Conservation (phyloP, 148 eudicot species). For the Diospyros lotus region DNA sequence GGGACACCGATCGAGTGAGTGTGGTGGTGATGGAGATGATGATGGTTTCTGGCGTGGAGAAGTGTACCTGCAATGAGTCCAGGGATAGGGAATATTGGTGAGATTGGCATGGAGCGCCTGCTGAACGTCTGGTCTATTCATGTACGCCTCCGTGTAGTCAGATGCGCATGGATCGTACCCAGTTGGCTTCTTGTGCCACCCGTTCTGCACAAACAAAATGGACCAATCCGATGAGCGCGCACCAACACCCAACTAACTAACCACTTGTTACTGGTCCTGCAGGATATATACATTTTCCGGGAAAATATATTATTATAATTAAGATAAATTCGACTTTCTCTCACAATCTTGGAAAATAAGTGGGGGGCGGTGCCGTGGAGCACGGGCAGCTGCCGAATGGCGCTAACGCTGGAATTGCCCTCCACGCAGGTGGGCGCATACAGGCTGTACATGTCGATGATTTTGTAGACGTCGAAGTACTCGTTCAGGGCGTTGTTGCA, state of each 20-base stretch:
- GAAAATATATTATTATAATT: too few species aligned
- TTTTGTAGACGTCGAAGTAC: conserved; percentile 60
- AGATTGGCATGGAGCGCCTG: conserved; percentile 78
- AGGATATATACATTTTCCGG: background rate
- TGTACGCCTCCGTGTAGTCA: conserved; percentile 50
- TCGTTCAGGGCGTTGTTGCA: conserved; percentile 40
- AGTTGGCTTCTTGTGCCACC: conserved; percentile 49
- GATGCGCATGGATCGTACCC: conserved; percentile 81
- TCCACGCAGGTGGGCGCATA: conserved; percentile 51
- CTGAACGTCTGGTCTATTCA: conserved; percentile 81
- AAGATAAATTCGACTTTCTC: background rate
- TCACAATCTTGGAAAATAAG: conserved; percentile 55
- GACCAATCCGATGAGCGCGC: background rate
- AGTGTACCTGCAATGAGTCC: conserved; percentile 82
- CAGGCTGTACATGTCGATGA: conserved; percentile 52
- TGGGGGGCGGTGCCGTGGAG: conserved; percentile 48
- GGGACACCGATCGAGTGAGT: too few species aligned
- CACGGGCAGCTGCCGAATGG: conserved; percentile 17
- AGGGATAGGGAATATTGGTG: conserved; percentile 66
- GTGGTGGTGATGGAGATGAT: too few species aligned
- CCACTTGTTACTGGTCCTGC: background rate
- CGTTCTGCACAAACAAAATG: conserved; percentile 21
- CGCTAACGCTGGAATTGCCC: conserved; percentile 9
- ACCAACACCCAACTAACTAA: background rate
- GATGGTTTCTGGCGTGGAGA: too few species aligned